These are phyloP conservation scores for Russula ochroleuca DNA, from an alignment of 768 basidiomycete species.

Conservation along the genomic window DNA sequence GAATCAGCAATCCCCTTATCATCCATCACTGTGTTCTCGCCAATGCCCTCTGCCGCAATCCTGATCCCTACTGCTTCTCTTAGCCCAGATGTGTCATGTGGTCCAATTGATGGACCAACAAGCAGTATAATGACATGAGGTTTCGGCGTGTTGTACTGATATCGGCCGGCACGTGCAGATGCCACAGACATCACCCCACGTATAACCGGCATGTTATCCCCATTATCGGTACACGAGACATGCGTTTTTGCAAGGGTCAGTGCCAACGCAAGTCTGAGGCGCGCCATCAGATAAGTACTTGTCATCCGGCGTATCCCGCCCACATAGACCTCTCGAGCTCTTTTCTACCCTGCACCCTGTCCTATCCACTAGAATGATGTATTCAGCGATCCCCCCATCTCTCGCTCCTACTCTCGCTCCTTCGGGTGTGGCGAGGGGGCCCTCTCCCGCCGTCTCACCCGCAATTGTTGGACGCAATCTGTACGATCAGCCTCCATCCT, in stretches of 20 bases:
- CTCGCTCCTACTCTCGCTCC: not conserved
- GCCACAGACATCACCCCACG: not conserved
- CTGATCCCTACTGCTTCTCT: not conserved
- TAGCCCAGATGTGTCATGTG: constrained; percentile 14
- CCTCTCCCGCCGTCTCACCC: constrained; percentile 27
- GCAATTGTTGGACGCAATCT: constrained; percentile 17
- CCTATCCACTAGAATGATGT: constrained; percentile 22
- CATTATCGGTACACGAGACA: constrained; percentile 7
- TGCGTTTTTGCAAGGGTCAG: not conserved
- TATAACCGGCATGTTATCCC: constrained; percentile 4
- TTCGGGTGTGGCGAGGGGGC: constrained; percentile 11
- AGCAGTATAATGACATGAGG: constrained; percentile 14
- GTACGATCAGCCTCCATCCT: constrained; percentile 32
- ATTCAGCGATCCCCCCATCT: constrained; percentile 18
- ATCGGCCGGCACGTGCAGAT: constrained; percentile 9
- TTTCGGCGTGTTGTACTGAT: constrained; percentile 22
- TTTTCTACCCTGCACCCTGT: constrained; percentile 17
- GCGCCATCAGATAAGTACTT: constrained; percentile 21
- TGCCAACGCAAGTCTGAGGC: not conserved
- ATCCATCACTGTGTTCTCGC: not conserved
- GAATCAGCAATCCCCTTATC: constrained; percentile 8
- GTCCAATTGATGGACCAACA: constrained; percentile 1
- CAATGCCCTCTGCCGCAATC: not conserved
- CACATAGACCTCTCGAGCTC: not conserved
- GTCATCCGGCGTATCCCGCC: constrained; percentile 14